These are phyloP conservation scores for Noccaea bulbosa DNA, from an alignment of 345 rosid genomes.

Conservation along the genomic window DNA sequence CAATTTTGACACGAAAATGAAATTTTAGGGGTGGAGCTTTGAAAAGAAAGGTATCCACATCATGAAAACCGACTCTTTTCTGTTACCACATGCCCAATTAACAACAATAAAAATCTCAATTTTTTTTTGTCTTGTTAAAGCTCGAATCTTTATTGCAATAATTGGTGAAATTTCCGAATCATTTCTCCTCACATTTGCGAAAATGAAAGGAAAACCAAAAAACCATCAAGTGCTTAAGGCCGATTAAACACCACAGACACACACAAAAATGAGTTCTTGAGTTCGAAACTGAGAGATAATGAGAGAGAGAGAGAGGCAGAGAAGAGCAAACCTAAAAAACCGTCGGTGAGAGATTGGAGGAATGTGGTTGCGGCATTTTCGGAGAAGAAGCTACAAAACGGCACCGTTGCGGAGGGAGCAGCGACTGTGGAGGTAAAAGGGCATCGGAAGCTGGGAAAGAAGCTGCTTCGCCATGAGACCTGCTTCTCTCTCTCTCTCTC, in stretches of 20 bases:
- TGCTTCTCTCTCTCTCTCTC: slow-evolving; percentile 34
- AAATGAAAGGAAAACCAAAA: neutral
- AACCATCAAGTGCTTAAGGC: neutral
- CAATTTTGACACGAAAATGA: slow-evolving; percentile 34
- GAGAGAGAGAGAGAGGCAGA: neutral
- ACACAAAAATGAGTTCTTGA: slow-evolving; percentile 18
- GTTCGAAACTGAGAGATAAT: slow-evolving; percentile 14
- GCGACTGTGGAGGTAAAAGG: slow-evolving; percentile 31
- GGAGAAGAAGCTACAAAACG: slow-evolving; percentile 39
- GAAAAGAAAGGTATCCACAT: slow-evolving; percentile 35
- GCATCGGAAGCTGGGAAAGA: slow-evolving; percentile 46
- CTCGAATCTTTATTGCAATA: slow-evolving; percentile 33
- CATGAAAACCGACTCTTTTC: slow-evolving; percentile 35
- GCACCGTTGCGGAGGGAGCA: slow-evolving; percentile 41
- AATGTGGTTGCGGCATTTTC: slow-evolving; percentile 32
- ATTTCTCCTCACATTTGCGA: neutral
- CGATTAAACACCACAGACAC: slow-evolving; percentile 5
- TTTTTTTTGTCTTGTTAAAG: slow-evolving; percentile 30
- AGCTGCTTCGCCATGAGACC: slow-evolving; percentile 50
- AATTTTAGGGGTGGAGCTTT: slow-evolving; percentile 30
- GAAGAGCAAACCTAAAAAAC: slow-evolving; percentile 19
- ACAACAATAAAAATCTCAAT: neutral
- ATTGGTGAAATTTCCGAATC: neutral
- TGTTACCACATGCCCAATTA: slow-evolving; percentile 21
- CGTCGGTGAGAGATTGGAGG: slow-evolving; percentile 45